These are phyloP conservation scores for Beverwykella pulmonaria DNA, from an alignment of 495 filamentous ascomycete species.

Conservation along the genomic window DNA sequence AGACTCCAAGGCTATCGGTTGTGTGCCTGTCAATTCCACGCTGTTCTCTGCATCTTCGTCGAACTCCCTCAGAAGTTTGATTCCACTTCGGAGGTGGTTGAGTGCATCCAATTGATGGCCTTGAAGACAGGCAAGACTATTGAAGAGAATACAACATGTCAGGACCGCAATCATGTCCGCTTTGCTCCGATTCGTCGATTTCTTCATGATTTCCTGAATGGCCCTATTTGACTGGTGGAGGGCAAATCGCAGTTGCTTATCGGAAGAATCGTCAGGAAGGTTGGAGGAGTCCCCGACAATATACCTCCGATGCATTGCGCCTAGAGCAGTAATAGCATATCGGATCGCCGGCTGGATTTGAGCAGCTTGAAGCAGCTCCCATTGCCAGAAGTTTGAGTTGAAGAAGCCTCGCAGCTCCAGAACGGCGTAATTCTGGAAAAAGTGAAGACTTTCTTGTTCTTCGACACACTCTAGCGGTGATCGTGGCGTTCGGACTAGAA, in stretches of 20 bases:
- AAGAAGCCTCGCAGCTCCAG: conserved; percentile 48
- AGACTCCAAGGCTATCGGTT: conserved; percentile 16
- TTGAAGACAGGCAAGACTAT: conserved; percentile 21
- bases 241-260: conserved; percentile 15
- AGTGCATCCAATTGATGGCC: conserved; percentile 19
- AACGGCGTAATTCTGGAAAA: conserved; percentile 44
- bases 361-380: conserved; percentile 46
- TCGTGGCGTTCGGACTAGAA: neutral
- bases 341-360: conserved; percentile 48
- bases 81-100: conserved; percentile 17
- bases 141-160: conserved; percentile 25
- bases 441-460: conserved; percentile 48
- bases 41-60: neutral
- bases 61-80: conserved; percentile 16
- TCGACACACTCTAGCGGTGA: neutral
- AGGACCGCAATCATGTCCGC: conserved; percentile 13
- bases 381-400: conserved; percentile 48
- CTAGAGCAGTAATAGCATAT: conserved; percentile 49
- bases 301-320: conserved; percentile 38
- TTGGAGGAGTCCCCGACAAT: neutral
- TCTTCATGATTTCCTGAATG: conserved; percentile 22
- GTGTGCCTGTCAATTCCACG: neutral
- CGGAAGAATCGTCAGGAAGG: conserved; percentile 8
- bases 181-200: neutral
- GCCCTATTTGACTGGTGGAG: conserved; percentile 21